Conservation (phyloP, 1,284 basidiomycete genomes). For the Puccinia novopanici region DNA sequence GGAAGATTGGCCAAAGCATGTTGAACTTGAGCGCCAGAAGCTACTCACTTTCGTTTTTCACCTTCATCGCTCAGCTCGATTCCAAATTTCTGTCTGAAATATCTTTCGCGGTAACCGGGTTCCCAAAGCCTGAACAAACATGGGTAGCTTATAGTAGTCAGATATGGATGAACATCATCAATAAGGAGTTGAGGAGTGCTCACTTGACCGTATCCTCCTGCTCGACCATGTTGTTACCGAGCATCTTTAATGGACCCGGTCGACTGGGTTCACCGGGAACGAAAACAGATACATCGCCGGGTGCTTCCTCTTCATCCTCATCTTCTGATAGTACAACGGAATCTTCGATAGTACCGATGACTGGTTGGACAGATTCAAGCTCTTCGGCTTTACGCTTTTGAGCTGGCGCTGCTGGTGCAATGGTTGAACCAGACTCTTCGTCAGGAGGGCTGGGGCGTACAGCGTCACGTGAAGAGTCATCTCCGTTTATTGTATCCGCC, state of each 20-base stretch:
- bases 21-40: conserved; percentile 1
- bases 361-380: conserved; percentile 52
- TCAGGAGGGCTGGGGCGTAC: conserved; percentile 39
- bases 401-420: neutral
- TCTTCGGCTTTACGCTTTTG: conserved; percentile 72
- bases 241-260: conserved; percentile 61
- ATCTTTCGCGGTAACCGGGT: conserved; percentile 89
- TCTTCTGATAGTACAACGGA: conserved; percentile 47
- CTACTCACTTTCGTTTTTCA: conserved; percentile 74
- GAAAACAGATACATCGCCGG: conserved; percentile 63
- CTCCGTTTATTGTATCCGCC: conserved; percentile 49
- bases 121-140: conserved; percentile 74
- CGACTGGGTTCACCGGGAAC: conserved; percentile 59
- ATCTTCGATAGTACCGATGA: conserved; percentile 40
- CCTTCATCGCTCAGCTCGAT: conserved; percentile 71
- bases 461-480: conserved; percentile 44
- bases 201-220: conserved; percentile 92
- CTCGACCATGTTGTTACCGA: conserved; percentile 76
- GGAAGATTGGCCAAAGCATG: neutral
- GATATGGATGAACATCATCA: neutral
- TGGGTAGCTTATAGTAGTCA: neutral
- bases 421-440: conserved; percentile 14
- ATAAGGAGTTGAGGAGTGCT: conserved; percentile 57
- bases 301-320: conserved; percentile 57
- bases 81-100: conserved; percentile 92